Base-by-base conservation (phyloP, 1,284 basidiomycete genomes). In the Trichosporon sp. region DNA sequence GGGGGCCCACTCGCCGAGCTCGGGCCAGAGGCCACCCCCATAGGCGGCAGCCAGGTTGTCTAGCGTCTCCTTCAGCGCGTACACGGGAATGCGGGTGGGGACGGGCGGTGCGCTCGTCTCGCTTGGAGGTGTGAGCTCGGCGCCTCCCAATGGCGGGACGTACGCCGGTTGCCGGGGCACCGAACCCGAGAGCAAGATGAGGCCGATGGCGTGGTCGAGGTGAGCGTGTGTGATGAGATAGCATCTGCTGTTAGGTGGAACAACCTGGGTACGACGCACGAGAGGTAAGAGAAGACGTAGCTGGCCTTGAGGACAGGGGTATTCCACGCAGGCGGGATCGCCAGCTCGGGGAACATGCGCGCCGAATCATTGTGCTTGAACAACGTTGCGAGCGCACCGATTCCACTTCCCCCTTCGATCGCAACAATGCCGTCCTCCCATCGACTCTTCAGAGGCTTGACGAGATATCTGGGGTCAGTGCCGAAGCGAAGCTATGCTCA, bases 151-250 rank as follows among this genome's bases (percentile, higher is more conserved):
- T 7, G 56, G 21, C 27, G 59, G 60, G 6, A 32, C 37, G 58
- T 68, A 65, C 1, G 71, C 69, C 2, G 77, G 40, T 0, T 21
- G 40, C 9, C 23, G 40, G 14, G 40, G 77, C 3, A 76, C 66
- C 4, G 78, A 80, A 4, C 78, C 79, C 8, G 78, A 77, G 3
- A 77, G 67, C 62, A 81, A 67, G 67, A 80, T 76, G 40, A 81
- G 70, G 1, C 77, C 77, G 19, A 71, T 65, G 21, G 67, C 71
- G 61, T 81, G 79, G 59, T 81, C 79, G 36, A 81, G 66, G 64
- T 81, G 79, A 1, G 79, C 78, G 58, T 81, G 79, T 2, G 78
- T 79, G 58, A 81, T 71, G 58, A 81, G 72, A 65, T 80, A 80
- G 60, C 75, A 79, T 32, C 79, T 80, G 58, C 3, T 16, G 34